Conservation (phyloP, 176 grass and related monocot genomes). For the Rhynchospora tenuis region DNA sequence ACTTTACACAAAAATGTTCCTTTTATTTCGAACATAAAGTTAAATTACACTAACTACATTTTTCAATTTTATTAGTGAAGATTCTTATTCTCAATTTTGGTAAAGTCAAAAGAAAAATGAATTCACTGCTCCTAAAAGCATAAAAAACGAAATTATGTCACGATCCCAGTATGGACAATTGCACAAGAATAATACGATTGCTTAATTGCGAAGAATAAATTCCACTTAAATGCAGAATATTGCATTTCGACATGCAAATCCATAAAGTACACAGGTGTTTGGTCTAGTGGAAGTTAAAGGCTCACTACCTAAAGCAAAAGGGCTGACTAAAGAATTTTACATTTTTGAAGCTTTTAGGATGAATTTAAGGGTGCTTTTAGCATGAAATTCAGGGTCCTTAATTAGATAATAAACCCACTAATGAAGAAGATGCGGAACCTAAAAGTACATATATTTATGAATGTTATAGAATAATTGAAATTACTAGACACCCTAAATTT, state of each 20-base stretch:
- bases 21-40: no score
- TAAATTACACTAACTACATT: no score
- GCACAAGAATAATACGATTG: neutral
- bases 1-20: no score
- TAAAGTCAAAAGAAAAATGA: no score
- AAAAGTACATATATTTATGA: neutral
- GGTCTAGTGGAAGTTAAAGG: conserved; percentile 14
- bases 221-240: neutral
- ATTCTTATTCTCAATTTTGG: no score
- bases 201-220: conserved; percentile 10
- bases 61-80: no score
- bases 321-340: neutral
- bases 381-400: neutral
- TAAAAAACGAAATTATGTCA: neutral
- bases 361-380: neutral
- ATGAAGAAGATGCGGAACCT: neutral
- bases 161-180: neutral
- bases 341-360: neutral
- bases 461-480: neutral
- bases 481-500: neutral
- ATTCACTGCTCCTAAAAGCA: neutral
- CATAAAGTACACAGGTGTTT: neutral
- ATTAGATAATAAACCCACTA: neutral
- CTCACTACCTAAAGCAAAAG: conserved; percentile 17
- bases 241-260: neutral